Evolutionary conservation across 345 rosid genomes (phyloP), one percentile per base, ranked within the genome.

Genomic region (Schrenkiella parvula): DNA sequence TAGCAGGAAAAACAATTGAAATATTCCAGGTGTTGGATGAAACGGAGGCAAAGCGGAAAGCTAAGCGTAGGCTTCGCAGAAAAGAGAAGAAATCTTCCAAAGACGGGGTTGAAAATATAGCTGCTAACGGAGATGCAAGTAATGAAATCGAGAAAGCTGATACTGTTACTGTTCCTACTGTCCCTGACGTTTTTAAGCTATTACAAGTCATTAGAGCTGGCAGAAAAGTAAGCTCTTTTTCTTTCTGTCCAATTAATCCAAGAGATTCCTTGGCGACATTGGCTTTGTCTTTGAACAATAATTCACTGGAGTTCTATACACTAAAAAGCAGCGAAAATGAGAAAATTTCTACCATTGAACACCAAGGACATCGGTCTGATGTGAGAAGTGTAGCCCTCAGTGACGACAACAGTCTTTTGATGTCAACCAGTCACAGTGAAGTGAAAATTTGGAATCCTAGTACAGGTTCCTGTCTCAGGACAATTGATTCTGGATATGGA

Each of bases 371-470:
- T 75, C 91, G 99, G 52, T 87, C 97, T 68, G 97, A 86, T 71
- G 88, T 93, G 73, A 88, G 99, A 79, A 93, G 99, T 61, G 82
- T 91, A 58, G 80, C 97, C 53, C 95, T 93, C 71, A 91, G 93
- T 78, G 81, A 89, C 60, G 97, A 93, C 76, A 93, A 84, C 80
- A 84, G 83, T 32, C 87, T 91, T 71, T 80, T 93, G 82, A 82
- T 93, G 96, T 91, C 99, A 78, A 93, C 97, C 8, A 91, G 99
- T 82, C 96, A 93, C 84, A 85, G 84, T 78, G 86, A 95, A 34
- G 88, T 89, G 17, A 93, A 91, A 78, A 75, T 93, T 69, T 93
- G 99, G 99, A 93, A 89, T 82, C 96, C 99, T 69, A 91, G 91
- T 68, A 88, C 96, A 13, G 96, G 99, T 74, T 85, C 92, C 67